These are phyloP conservation scores for Pistacia integerrima DNA, from an alignment of 345 rosid species.

Conservation along the genomic window DNA sequence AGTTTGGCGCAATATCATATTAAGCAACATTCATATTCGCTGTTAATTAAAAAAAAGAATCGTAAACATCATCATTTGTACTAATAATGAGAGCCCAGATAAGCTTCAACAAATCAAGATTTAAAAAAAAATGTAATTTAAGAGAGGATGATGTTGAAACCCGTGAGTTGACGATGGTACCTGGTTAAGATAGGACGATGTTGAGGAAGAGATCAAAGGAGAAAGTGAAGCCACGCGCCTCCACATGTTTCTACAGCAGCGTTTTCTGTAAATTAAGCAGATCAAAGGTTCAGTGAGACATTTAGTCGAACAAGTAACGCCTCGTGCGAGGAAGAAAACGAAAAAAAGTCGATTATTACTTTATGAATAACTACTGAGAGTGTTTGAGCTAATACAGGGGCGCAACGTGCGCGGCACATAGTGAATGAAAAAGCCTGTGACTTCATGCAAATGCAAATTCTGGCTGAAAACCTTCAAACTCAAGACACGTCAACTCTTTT, in stretches of 20 bases:
- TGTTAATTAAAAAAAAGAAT: too few relatives aligned
- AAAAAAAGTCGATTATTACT: too few relatives aligned
- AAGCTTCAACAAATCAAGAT: neutral
- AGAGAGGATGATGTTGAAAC: too few relatives aligned
- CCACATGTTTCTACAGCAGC: constrained; percentile 45
- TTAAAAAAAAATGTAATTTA: neutral
- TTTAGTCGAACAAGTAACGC: constrained; percentile 40
- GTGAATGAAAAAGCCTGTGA: too few relatives aligned
- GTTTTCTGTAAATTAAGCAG: constrained; percentile 18
- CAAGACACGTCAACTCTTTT: too few relatives aligned
- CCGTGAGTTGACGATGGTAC: constrained; percentile 23
- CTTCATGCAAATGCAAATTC: too few relatives aligned
- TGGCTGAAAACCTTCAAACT: too few relatives aligned
- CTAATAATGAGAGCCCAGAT: neutral
- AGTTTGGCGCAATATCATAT: too few relatives aligned
- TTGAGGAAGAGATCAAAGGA: constrained; percentile 51
- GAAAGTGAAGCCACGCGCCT: constrained; percentile 73
- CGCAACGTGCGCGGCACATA: too few relatives aligned
- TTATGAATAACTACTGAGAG: too few relatives aligned
- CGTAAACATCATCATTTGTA: too few relatives aligned
- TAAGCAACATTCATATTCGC: neutral
- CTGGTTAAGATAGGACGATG: constrained; percentile 43
- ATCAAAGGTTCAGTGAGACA: constrained; percentile 20
- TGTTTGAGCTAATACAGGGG: too few relatives aligned
- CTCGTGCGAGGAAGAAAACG: neutral